Evolutionary conservation across 768 basidiomycete species (phyloP), one percentile per base, ranked within the genome.

Genomic region (Tricholoma sp.): DNA sequence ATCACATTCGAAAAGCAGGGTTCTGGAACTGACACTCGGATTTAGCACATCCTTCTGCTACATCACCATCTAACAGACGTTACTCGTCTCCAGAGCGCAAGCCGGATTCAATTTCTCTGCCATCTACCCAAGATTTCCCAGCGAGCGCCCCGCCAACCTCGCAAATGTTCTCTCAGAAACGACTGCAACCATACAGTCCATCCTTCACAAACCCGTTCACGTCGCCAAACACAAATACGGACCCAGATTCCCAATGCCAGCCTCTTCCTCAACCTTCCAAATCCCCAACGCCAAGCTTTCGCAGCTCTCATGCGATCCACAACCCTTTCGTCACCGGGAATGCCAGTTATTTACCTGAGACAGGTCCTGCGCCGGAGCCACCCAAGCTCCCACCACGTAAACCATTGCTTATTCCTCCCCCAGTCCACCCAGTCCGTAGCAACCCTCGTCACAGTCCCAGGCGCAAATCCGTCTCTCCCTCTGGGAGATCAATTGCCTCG

Each of bases 301-400:
- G 4, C 12, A 13, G 24, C 13, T 12, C 24, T 59, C 64, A 59
- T 48, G 62, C 71, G 0, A 57, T 67, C 4, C 73, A 74, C 51
- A 79, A 79, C 55, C 78, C 77, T 0, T 80, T 79, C 49, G 61
- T 73, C 10, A 57, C 68, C 15, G 47, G 65, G 51, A 57, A 66
- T 52, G 37, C 68, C 59, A 7, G 2, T 5, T 11, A 28, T 45
- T 4, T 24, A 13, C 44, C 10, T 4, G 60, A 52, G 32, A 49
- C n/a, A n/a, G 17, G 47, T 45, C 12, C 24, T 2, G 1, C 29
- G 49, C 34, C 28, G 54, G 55, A 32, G 29, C 47, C 28, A 10
- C 47, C 47, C 3, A 32, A 31, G 8, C 70, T 82, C 3, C 82
- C 81, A 0, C 82, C 82, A 5, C 73, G 82, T 10, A 83, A 82